A percentile compares a stretch with the other conserved stretches of the same genome.
Conservation (phyloP, 164 flowering plant species). For the Amborella trichopoda region DNA sequence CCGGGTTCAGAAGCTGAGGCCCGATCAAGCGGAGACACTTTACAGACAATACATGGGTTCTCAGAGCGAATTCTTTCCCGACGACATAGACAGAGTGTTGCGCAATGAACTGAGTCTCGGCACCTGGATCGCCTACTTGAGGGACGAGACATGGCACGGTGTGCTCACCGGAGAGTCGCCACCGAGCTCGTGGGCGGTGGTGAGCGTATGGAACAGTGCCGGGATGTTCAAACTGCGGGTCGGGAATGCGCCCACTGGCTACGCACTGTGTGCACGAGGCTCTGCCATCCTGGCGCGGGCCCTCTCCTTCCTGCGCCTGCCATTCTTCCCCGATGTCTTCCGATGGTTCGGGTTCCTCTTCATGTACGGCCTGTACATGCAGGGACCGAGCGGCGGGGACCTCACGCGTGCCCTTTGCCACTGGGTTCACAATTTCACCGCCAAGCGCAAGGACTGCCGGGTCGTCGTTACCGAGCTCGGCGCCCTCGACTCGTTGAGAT, state of each 20-base stretch:
- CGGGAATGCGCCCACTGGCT: constrained; percentile 26
- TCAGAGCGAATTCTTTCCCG: constrained; percentile 52
- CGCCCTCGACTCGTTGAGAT: constrained; percentile 18
- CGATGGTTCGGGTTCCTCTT: constrained; percentile 52
- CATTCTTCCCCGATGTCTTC: constrained; percentile 34
- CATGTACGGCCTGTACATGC: constrained; percentile 41
- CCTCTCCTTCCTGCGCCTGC: constrained; percentile 34
- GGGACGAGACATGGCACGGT: constrained; percentile 13
- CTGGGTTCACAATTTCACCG: constrained; percentile 47
- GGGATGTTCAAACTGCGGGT: constrained; percentile 50
- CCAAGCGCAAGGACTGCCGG: constrained; percentile 21
- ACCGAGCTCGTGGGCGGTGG: constrained; percentile 48
- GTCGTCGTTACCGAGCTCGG: constrained; percentile 46
- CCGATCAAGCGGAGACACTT: constrained; percentile 38
- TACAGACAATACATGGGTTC: constrained; percentile 32
- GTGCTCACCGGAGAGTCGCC: constrained; percentile 4
- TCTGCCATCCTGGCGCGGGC: constrained; percentile 18
- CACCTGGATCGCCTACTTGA: constrained; percentile 50
- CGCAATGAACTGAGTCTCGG: constrained; percentile 48
- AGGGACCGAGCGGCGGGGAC: constrained; percentile 32
- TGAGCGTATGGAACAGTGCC: constrained; percentile 68
- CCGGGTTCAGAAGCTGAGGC: constrained; percentile 22
- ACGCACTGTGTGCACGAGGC: constrained; percentile 18
- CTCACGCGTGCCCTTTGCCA: constrained; percentile 30
- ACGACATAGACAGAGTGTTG: constrained; percentile 36